A percentile compares a stretch with the other conserved stretches of the same genome.
Evolutionary conservation across 139 green algal species (phyloP).

Genomic region (Eudorina sp.): DNA sequence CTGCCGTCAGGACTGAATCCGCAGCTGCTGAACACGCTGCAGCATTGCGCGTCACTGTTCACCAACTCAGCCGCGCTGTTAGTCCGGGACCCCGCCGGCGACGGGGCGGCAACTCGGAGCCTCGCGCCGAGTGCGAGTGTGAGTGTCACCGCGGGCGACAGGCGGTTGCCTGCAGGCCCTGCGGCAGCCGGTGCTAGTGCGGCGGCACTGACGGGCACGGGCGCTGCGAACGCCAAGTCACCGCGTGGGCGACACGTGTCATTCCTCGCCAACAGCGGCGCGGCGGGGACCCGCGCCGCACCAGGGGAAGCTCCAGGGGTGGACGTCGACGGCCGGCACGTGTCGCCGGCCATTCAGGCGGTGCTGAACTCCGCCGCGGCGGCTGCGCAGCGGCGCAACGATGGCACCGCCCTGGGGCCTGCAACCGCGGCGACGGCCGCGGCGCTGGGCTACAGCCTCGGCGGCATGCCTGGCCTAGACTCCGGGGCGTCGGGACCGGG

Average conservation of each 20-base stretch:
- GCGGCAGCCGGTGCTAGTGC: background rate
- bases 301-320: background rate
- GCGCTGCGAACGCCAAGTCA: background rate
- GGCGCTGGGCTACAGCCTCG: background rate
- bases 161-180: background rate
- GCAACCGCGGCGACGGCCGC: background rate
- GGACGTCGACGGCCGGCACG: background rate
- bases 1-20: constrained; percentile 9
- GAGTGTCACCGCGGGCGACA: background rate
- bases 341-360: constrained; percentile 16
- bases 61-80: background rate
- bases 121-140: background rate
- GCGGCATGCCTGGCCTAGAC: background rate
- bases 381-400: background rate
- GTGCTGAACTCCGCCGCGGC: background rate
- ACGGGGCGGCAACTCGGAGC: background rate
- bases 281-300: background rate
- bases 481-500: background rate
- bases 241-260: background rate
- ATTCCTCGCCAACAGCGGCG: background rate
- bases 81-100: background rate
- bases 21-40: constrained; percentile 1
- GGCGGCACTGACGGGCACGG: background rate
- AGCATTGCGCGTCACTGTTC: background rate
- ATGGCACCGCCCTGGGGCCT: background rate